A percentile compares a stretch with the other conserved stretches of the same genome.
Evolutionary conservation across 2,329 filamentous ascomycete species (phyloP).

Genomic region (Didymella exigua): DNA sequence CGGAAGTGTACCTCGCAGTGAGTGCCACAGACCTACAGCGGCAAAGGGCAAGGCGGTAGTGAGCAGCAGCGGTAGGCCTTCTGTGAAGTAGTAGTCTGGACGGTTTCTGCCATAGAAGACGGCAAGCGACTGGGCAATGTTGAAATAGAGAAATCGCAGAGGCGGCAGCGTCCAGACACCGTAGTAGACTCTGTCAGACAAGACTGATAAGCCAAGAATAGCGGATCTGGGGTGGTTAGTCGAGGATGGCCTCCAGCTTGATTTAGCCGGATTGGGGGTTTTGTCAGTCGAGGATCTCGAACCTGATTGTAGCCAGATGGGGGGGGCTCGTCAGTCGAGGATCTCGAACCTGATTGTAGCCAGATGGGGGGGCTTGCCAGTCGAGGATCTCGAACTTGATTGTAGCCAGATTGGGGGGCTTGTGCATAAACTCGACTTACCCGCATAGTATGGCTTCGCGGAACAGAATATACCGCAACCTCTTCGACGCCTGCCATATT

Average conservation of each 20-base stretch:
- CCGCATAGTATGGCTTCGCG: conserved; percentile 69
- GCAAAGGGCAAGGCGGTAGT: conserved; percentile 83
- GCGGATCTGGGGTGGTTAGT: conserved; percentile 52
- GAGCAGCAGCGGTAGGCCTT: conserved; percentile 85
- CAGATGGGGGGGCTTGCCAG: background rate
- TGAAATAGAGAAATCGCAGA: conserved; percentile 86
- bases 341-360: background rate
- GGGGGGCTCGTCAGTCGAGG: too few relatives aligned
- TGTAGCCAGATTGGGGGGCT: background rate
- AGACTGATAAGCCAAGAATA: conserved; percentile 66
- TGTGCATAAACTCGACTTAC: conserved; percentile 39
- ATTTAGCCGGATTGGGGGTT: background rate
- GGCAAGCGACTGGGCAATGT: conserved; percentile 83
- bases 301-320: background rate
- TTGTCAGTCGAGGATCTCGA: too few relatives aligned
- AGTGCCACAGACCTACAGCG: conserved; percentile 65
- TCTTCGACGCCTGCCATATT: conserved; percentile 53
- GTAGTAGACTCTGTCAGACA: conserved; percentile 80
- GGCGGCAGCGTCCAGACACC: conserved; percentile 86
- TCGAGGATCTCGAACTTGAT: too few relatives aligned
- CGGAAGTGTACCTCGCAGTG: conserved; percentile 19
- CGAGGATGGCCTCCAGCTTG: background rate
- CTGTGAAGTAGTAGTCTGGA: conserved; percentile 90
- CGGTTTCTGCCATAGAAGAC: conserved; percentile 92
- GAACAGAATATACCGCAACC: conserved; percentile 59